phyloP scores from a whole-genome alignment of 1,139 yeast species.

The Taphrina sp. region DNA sequence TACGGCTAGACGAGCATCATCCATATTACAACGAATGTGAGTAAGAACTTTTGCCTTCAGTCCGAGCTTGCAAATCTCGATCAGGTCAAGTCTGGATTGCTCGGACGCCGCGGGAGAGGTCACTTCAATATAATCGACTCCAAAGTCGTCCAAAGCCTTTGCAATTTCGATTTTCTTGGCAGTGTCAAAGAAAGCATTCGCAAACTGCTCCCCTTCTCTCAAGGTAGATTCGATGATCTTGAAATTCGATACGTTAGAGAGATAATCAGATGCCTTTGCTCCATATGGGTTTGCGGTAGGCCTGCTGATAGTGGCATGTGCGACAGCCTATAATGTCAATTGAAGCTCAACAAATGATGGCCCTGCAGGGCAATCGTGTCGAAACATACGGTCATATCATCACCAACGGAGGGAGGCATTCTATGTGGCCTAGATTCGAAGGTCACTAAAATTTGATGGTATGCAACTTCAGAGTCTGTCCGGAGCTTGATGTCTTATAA shows the following conservation, averaged over 20 bases:
- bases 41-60: conserved; percentile 89
- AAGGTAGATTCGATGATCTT: conserved; percentile 92
- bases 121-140: conserved; percentile 95
- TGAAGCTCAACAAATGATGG: not conserved
- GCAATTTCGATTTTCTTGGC: conserved; percentile 97
- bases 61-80: conserved; percentile 96
- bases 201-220: conserved; percentile 98
- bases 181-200: conserved; percentile 91
- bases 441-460: too few relatives aligned
- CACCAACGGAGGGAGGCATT: conserved; percentile 31
- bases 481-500: too few relatives aligned
- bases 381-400: conserved; percentile 22
- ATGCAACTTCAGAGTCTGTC: too few relatives aligned
- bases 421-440: not conserved
- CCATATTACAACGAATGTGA: conserved; percentile 74
- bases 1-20: conserved; percentile 94
- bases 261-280: conserved; percentile 87
- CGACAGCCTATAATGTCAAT: conserved; percentile 2
- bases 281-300: conserved; percentile 72
- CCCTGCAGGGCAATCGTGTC: not conserved
- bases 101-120: conserved; percentile 98
- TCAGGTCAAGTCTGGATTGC: conserved; percentile 90
- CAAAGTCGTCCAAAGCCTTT: conserved; percentile 94
- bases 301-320: conserved; percentile 24
- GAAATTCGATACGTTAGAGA: conserved; percentile 85